phyloP scores from a whole-genome alignment of 1,139 yeast genomes.

The Hyphopichia wangnamkhiaoensis region DNA sequence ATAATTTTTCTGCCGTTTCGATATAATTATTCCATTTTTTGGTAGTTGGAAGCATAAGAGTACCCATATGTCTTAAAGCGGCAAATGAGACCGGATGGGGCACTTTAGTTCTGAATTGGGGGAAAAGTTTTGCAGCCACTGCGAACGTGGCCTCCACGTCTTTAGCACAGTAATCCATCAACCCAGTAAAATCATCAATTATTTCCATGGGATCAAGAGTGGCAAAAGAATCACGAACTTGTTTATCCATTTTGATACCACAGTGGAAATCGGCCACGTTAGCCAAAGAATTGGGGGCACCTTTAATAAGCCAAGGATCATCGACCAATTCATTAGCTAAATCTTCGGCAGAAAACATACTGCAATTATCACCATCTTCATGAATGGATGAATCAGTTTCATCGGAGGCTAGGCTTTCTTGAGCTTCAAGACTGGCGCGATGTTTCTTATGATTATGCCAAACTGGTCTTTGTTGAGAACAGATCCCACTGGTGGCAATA shows the following conservation, averaged over 20 bases:
- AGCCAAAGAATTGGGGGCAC: conserved; percentile 78
- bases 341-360: conserved; percentile 17
- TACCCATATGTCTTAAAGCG: conserved; percentile 74
- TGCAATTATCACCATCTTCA: conserved; percentile 12
- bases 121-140: conserved; percentile 70
- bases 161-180: conserved; percentile 79
- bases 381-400: conserved; percentile 28
- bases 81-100: conserved; percentile 97
- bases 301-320: conserved; percentile 79
- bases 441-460: conserved; percentile 67
- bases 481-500: conserved; percentile 87
- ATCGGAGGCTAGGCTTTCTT: too few relatives aligned
- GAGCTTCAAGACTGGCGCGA: conserved; percentile 20
- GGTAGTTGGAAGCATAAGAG: conserved; percentile 81
- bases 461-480: conserved; percentile 83
- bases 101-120: conserved; percentile 62
- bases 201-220: conserved; percentile 56
- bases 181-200: conserved; percentile 54
- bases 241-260: conserved; percentile 65
- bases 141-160: conserved; percentile 79
- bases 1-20: conserved; percentile 65
- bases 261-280: conserved; percentile 85
- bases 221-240: conserved; percentile 64
- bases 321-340: conserved; percentile 34
- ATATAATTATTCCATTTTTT: conserved; percentile 73